Conservation (phyloP, 116 monocot genomes). For the Iris pallida region DNA sequence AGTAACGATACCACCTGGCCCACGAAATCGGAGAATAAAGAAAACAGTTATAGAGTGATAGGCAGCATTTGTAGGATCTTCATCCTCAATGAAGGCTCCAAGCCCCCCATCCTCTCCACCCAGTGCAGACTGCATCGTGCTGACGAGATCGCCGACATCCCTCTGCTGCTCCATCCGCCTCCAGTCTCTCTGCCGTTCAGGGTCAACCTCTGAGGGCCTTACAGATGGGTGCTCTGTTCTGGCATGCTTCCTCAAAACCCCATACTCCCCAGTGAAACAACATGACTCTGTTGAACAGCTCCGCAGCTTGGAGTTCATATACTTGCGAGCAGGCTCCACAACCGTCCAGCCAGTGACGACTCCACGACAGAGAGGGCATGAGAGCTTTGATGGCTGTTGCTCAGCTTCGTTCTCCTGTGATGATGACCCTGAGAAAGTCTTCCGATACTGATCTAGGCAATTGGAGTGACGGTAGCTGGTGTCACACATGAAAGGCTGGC, state of each 20-base stretch:
- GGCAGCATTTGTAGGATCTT: not conserved
- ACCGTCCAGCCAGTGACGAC: constrained; percentile 43
- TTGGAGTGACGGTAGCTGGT: constrained; percentile 80
- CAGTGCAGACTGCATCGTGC: constrained; percentile 47
- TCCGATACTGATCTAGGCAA: constrained; percentile 77
- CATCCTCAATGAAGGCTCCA: constrained; percentile 3
- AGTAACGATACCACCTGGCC: not conserved
- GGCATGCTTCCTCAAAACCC: constrained; percentile 70
- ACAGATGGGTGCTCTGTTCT: constrained; percentile 54
- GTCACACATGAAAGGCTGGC: constrained; percentile 83
- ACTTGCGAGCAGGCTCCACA: constrained; percentile 38
- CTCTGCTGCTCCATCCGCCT: constrained; percentile 57
- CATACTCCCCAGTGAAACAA: constrained; percentile 44
- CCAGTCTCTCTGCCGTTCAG: constrained; percentile 68
- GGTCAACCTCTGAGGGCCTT: constrained; percentile 53
- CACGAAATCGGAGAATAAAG: constrained; percentile 16
- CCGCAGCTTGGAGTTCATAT: constrained; percentile 58
- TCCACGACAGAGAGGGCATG: constrained; percentile 77
- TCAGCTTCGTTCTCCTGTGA: constrained; percentile 2
- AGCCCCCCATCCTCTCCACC: constrained; percentile 16
- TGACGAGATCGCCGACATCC: constrained; percentile 63
- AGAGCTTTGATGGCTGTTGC: constrained; percentile 18
- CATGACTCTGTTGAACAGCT: constrained; percentile 73
- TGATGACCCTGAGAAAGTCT: constrained; percentile 29
- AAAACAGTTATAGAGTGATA: constrained; percentile 4